Evolutionary conservation across 768 basidiomycete species (phyloP).

Genomic region (Lentinula raphanica): DNA sequence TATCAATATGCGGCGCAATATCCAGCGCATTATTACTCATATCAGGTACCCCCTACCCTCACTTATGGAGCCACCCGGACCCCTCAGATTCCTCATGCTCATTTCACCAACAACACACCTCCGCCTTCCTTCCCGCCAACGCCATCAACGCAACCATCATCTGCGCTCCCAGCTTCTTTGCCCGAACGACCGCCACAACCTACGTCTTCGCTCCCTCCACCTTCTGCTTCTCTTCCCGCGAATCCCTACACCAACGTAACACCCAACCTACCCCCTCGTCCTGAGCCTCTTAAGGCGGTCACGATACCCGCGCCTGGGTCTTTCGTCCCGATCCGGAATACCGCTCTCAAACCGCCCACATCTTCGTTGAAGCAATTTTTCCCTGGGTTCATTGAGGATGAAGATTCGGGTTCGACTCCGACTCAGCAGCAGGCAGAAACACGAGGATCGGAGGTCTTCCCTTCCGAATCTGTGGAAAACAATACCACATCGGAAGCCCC

Average conservation of each 20-base stretch:
- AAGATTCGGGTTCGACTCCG: background rate
- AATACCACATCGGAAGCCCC: background rate
- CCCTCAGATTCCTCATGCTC: background rate
- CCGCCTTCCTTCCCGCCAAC: background rate
- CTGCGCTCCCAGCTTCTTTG: background rate
- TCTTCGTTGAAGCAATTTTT: conserved; percentile 75
- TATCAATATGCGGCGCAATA: background rate
- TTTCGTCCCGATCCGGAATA: conserved; percentile 25
- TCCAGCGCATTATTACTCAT: background rate
- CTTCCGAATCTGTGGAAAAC: background rate
- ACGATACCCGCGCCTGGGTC: background rate
- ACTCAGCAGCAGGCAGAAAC: background rate
- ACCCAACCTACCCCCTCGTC: background rate
- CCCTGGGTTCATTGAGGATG: conserved; percentile 74
- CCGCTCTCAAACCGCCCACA: conserved; percentile 66
- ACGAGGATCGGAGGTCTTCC: background rate
- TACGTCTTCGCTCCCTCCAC: background rate
- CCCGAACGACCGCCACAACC: background rate
- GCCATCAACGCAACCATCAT: background rate
- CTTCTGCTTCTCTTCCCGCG: background rate
- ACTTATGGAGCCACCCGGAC: background rate
- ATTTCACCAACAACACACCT: background rate
- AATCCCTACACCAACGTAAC: background rate
- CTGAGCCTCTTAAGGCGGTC: background rate
- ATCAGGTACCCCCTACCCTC: background rate